Conservation (phyloP, 164 flowering plant species). For the Stephania cephalantha region DNA sequence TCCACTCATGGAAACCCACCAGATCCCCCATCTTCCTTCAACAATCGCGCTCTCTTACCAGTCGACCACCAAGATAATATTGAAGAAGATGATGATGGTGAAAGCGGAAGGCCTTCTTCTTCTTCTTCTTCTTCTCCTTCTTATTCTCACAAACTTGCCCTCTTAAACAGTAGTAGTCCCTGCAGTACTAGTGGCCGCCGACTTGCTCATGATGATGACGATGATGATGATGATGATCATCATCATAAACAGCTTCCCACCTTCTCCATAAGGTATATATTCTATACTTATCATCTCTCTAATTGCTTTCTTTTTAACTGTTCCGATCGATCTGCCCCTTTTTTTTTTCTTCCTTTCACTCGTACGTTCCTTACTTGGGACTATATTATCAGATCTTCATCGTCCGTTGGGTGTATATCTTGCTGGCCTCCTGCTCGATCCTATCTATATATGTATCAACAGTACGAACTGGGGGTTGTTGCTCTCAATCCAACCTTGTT, state of each 20-base stretch:
- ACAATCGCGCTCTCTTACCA: slow-evolving; percentile 9
- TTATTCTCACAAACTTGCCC: slow-evolving; percentile 26
- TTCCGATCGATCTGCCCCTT: not conserved
- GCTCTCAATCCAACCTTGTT: too few species aligned
- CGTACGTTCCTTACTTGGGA: not conserved
- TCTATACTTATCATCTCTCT: not conserved
- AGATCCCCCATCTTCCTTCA: slow-evolving; percentile 49
- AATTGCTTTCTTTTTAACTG: not conserved
- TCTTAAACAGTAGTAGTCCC: slow-evolving; percentile 38
- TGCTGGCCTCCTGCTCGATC: too few species aligned
- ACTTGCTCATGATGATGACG: not conserved
- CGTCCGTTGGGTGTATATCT: too few species aligned
- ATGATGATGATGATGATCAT: slow-evolving; percentile 1
- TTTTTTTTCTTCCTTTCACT: not conserved
- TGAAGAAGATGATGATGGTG: too few species aligned
- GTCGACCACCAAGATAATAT: too few species aligned
- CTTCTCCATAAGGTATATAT: slow-evolving; percentile 73
- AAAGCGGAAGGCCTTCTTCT: not conserved
- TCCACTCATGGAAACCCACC: slow-evolving; percentile 61
- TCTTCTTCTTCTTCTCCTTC: slow-evolving; percentile 8
- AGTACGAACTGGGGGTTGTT: too few species aligned
- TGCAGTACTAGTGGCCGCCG: slow-evolving; percentile 16
- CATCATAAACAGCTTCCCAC: slow-evolving; percentile 25
- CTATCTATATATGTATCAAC: too few species aligned
- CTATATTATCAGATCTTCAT: not conserved